phyloP scores from a whole-genome alignment of 176 grass and related monocot genomes.

The Zea mays region DNA sequence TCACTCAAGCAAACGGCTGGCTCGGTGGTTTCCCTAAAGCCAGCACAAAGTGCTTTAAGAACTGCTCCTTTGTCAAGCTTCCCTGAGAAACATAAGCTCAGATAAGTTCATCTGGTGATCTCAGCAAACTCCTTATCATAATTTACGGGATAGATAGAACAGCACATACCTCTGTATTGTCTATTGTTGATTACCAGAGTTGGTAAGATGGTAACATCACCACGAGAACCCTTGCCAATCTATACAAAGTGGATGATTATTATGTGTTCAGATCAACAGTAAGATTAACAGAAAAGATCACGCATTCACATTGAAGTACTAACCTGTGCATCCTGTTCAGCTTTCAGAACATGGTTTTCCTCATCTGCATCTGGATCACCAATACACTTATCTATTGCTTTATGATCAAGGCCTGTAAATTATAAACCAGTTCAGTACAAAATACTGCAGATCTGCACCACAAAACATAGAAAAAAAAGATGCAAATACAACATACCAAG shows the following conservation, averaged over 20 bases:
- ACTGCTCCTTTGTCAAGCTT: conserved; percentile 88
- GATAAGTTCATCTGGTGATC: conserved; percentile 22
- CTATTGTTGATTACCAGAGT: conserved; percentile 96
- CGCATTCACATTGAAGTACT: not conserved
- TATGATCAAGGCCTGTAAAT: conserved; percentile 68
- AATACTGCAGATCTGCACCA: not conserved
- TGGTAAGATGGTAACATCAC: conserved; percentile 92
- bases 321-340: conserved; percentile 90
- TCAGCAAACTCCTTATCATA: not conserved
- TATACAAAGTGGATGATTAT: conserved; percentile 29
- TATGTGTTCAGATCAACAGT: conserved; percentile 20
- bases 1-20: conserved; percentile 84
- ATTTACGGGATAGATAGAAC: conserved; percentile 1
- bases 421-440: conserved; percentile 14
- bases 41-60: conserved; percentile 90
- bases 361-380: conserved; percentile 81
- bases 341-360: conserved; percentile 84
- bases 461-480: not conserved
- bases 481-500: conserved; percentile 58
- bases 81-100: conserved; percentile 47
- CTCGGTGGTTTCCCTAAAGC: conserved; percentile 80
- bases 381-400: conserved; percentile 80
- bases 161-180: conserved; percentile 81
- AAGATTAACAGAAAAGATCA: conserved; percentile 27
- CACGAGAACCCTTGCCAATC: conserved; percentile 87